These are phyloP conservation scores for Mycotypha africana DNA, from an alignment of 371 early-diverging fungal species.

Conservation along the genomic window DNA sequence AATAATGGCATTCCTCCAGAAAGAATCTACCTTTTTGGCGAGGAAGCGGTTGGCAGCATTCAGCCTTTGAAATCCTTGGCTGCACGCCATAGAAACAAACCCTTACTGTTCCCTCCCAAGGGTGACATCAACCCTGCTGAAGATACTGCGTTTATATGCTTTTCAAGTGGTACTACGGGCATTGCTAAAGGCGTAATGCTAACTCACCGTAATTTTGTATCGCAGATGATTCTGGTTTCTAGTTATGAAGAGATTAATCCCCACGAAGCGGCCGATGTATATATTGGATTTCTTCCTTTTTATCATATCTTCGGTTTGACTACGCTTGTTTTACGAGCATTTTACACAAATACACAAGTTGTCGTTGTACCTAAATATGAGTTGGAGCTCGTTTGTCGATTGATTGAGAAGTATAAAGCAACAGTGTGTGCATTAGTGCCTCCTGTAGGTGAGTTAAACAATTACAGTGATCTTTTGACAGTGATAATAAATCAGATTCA, in stretches of 20 bases:
- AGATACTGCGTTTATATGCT: constrained; percentile 77
- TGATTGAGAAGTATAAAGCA: constrained; percentile 63
- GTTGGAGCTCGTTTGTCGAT: constrained; percentile 45
- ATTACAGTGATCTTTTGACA: too few relatives aligned
- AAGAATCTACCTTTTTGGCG: constrained; percentile 16
- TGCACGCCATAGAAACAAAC: constrained; percentile 6
- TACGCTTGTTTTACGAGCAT: constrained; percentile 20
- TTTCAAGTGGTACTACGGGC: constrained; percentile 89
- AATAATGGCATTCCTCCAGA: constrained; percentile 12
- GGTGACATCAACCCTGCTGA: constrained; percentile 20
- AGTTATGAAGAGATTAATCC: constrained; percentile 15
- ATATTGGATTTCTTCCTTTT: constrained; percentile 72
- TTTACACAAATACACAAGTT: constrained; percentile 33
- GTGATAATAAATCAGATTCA: too few relatives aligned
- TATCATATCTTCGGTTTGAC: constrained; percentile 79
- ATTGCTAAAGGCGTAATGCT: constrained; percentile 49
- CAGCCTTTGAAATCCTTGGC: constrained; percentile 4
- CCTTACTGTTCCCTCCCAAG: constrained; percentile 7
- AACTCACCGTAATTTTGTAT: constrained; percentile 37
- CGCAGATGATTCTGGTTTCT: constrained; percentile 11
- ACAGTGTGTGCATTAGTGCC: constrained; percentile 76
- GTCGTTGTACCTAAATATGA: constrained; percentile 67
- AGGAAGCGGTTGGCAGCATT: constrained; percentile 3
- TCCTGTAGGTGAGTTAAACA: constrained; percentile 67
- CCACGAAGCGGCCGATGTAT: constrained; percentile 38